These are phyloP conservation scores for Rhodotorula kratochvilovae DNA, from an alignment of 768 basidiomycete species.

Conservation along the genomic window DNA sequence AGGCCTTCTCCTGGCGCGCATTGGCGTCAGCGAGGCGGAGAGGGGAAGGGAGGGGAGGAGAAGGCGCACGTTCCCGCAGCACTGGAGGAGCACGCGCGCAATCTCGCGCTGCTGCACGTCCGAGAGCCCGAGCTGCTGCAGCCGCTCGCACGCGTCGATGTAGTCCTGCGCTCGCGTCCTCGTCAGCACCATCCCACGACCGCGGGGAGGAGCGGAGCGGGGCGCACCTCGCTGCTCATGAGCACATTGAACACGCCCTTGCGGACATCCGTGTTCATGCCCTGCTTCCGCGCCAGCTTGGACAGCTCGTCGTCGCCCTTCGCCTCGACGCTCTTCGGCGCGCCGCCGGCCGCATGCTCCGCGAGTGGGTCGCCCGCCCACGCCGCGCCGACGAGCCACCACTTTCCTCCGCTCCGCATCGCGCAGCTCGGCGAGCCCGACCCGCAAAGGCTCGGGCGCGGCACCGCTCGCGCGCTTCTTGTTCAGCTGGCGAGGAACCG, in stretches of 20 bases:
- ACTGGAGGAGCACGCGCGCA: slow-evolving; percentile 84
- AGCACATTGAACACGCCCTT: slow-evolving; percentile 84
- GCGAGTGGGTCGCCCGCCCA: slow-evolving; percentile 89
- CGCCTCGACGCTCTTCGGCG: slow-evolving; percentile 42
- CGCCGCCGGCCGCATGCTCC: slow-evolving; percentile 50
- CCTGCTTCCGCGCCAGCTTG: slow-evolving; percentile 84
- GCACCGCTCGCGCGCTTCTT: slow-evolving; percentile 61
- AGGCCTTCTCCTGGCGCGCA: slow-evolving; percentile 66
- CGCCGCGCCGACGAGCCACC: slow-evolving; percentile 97
- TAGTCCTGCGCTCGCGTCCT: slow-evolving; percentile 63
- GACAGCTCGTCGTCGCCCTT: slow-evolving; percentile 52
- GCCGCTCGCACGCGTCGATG: slow-evolving; percentile 86
- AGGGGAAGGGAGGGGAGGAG: background rate
- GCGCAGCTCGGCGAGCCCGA: slow-evolving; percentile 77
- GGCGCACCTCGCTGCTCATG: slow-evolving; percentile 86
- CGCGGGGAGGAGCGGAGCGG: background rate
- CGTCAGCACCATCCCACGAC: background rate
- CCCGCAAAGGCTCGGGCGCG: slow-evolving; percentile 67
- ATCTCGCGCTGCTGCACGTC: slow-evolving; percentile 93
- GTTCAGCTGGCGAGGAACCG: slow-evolving; percentile 69
- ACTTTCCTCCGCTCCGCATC: slow-evolving; percentile 80
- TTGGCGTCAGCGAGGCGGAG: no score
- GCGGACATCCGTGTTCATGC: slow-evolving; percentile 97
- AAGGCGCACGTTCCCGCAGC: slow-evolving; percentile 71
- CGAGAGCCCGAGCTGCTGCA: slow-evolving; percentile 73